Evolutionary conservation across 2,329 filamentous ascomycete species (phyloP).

Genomic region (Scopulariopsis brevicaulis): DNA sequence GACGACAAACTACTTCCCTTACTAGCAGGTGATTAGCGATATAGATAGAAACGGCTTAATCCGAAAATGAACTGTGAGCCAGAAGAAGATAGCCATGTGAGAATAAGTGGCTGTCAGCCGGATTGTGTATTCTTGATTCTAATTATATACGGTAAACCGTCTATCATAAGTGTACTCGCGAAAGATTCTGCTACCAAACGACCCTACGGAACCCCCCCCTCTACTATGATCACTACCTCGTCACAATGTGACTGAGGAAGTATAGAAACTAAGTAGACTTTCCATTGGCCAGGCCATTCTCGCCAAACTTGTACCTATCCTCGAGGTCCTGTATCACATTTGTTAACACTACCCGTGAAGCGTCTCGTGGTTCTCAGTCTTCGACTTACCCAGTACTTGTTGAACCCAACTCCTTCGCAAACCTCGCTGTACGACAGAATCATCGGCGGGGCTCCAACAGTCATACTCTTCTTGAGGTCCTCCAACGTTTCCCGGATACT

Average conservation of each 20-base stretch:
- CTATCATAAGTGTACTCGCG: too few relatives aligned
- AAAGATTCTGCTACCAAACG: too few relatives aligned
- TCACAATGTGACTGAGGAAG: neutral
- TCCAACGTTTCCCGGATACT: slow-evolving; percentile 23
- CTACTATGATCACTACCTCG: too few relatives aligned
- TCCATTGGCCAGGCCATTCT: neutral
- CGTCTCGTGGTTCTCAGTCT: neutral
- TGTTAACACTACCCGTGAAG: neutral
- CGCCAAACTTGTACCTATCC: neutral
- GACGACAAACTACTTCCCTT: too few relatives aligned
- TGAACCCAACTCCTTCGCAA: slow-evolving; percentile 31
- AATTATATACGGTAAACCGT: too few relatives aligned
- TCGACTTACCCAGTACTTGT: slow-evolving; percentile 19
- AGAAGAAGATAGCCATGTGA: too few relatives aligned
- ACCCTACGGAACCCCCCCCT: too few relatives aligned
- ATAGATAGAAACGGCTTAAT: too few relatives aligned
- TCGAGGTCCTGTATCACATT: neutral
- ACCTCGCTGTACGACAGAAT: slow-evolving; percentile 30
- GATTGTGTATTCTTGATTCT: too few relatives aligned
- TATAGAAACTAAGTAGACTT: neutral
- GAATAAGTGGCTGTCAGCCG: too few relatives aligned
- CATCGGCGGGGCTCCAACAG: slow-evolving; percentile 25
- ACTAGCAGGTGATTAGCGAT: too few relatives aligned
- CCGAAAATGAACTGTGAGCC: too few relatives aligned
- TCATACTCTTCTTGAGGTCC: slow-evolving; percentile 27